Conservation (phyloP, 1,284 basidiomycete species). For the Irpex sp. region DNA sequence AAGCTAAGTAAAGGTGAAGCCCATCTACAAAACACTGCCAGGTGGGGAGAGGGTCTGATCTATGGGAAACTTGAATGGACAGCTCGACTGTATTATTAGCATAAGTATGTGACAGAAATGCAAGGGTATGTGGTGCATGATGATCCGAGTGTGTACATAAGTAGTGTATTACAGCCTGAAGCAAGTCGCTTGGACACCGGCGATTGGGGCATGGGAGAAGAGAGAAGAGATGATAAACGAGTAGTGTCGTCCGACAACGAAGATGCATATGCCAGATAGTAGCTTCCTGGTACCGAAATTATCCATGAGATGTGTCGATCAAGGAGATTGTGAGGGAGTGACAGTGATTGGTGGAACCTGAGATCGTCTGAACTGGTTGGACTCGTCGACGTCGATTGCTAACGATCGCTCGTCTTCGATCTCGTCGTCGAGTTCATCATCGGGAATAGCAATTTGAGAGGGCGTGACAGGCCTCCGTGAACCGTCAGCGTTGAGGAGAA, state of each 20-base stretch:
- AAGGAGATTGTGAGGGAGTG: conserved; percentile 10
- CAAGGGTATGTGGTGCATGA: conserved; percentile 1
- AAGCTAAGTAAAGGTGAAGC: not conserved
- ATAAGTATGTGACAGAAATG: conserved; percentile 1
- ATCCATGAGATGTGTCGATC: conserved; percentile 4
- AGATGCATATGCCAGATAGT: not conserved
- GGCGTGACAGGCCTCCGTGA: conserved; percentile 23
- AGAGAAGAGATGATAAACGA: not conserved
- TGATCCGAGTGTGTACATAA: not conserved
- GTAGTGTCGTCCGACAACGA: not conserved
- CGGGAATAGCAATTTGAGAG: conserved; percentile 26
- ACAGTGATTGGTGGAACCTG: conserved; percentile 11
- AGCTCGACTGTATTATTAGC: not conserved
- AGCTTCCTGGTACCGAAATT: conserved; percentile 6
- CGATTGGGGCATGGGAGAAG: not conserved
- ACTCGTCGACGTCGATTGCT: not conserved
- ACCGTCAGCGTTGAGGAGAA: not conserved
- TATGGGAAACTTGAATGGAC: not conserved
- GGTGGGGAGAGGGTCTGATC: not conserved
- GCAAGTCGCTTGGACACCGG: not conserved
- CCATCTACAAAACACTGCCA: not conserved
- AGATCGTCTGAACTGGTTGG: not conserved
- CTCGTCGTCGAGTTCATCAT: conserved; percentile 25
- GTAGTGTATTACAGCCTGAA: not conserved
- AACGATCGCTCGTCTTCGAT: conserved; percentile 31